Evolutionary conservation across 2,329 filamentous ascomycete species (phyloP), one percentile per base, ranked within the genome.

Genomic region (Epichloe uncinata): DNA sequence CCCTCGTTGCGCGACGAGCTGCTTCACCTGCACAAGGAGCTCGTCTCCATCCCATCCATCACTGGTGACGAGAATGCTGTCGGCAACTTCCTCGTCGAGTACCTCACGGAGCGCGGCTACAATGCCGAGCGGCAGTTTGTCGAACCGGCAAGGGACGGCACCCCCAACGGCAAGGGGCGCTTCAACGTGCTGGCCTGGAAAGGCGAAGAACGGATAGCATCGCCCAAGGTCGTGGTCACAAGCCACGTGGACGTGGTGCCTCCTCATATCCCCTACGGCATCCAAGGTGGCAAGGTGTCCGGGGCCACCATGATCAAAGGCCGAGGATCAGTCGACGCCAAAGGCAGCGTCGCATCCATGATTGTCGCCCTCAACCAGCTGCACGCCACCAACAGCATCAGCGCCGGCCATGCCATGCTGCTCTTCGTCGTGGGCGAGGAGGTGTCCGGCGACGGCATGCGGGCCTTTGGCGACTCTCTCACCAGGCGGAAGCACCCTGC

Each of bases 231-330:
- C 11, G 69, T 88, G n/a, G 66, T 90, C 1, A 82, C 82, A 1
- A 89, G 84, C 50, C 89, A 95, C 63, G 91, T 95, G 58, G 90
- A 96, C 59, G 77, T 77, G 2, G 83, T 87, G 0, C 84, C 85
- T 0, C 85, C 85, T 0, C 80, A 78, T 62, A 84, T 87, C 52
- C 82, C 82, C 0, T 88, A 88, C 64, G 71, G 72, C 41, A 74
- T 81, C 9, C 70, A 74, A 34, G 67, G 73, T 38, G 72, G 73
- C 7, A 60, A 62, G 15, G 60, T 70, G 36, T 70, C 65, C 13
- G 52, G 61, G 6, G 61, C 76, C 53, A 72, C 76, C 47, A 53
- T 74, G 52, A 85, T 91, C 52, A 77, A 73, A 47, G 87, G 87
- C 2, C 80, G 87, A 34, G 87, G 87, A 46, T 82, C 75, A 48